These are phyloP conservation scores for Eimeria acervulina DNA, from an alignment of 169 alveolate species.

Conservation along the genomic window DNA sequence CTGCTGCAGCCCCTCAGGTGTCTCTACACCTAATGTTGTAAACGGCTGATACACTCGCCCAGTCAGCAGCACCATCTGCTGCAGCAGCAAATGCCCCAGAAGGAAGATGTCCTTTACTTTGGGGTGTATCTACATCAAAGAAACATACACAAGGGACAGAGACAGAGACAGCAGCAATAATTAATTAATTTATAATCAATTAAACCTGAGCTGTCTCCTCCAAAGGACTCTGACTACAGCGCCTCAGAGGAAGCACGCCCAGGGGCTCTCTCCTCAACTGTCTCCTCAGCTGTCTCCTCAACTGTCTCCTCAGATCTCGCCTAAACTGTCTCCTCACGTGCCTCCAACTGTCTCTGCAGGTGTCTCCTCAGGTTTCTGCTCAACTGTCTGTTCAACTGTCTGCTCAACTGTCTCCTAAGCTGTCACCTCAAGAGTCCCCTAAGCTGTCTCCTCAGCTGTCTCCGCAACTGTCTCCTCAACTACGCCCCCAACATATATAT, in stretches of 20 bases:
- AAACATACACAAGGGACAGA: neutral
- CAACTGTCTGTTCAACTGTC: too few relatives aligned
- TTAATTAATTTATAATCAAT: neutral
- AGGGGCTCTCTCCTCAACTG: too few relatives aligned
- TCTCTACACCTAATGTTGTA: constrained; percentile 53
- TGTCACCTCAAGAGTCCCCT: too few relatives aligned
- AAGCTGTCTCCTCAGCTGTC: too few relatives aligned
- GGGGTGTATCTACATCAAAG: constrained; percentile 33
- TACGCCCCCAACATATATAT: too few relatives aligned
- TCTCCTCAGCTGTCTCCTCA: constrained; percentile 18
- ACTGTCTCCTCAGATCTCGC: constrained; percentile 19
- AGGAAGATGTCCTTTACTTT: constrained; percentile 5
- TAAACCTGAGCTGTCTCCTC: too few relatives aligned
- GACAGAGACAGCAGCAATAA: neutral
- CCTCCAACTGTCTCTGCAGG: neutral
- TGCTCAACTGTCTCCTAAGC: too few relatives aligned
- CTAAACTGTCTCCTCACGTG: too few relatives aligned
- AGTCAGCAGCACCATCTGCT: constrained; percentile 65
- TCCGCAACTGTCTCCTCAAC: too few relatives aligned
- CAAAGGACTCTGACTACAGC: too few relatives aligned
- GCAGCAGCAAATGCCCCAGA: constrained; percentile 59
- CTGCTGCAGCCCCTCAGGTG: constrained; percentile 39
- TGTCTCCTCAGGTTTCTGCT: neutral
- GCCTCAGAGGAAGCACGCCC: too few relatives aligned
- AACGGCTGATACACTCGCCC: constrained; percentile 55